Percentiles rank a stretch among this genome's conserved stretches.
These are phyloP conservation scores for Naegleria lovaniensis DNA, from an alignment of 208 protist genomes.

Conservation along the genomic window DNA sequence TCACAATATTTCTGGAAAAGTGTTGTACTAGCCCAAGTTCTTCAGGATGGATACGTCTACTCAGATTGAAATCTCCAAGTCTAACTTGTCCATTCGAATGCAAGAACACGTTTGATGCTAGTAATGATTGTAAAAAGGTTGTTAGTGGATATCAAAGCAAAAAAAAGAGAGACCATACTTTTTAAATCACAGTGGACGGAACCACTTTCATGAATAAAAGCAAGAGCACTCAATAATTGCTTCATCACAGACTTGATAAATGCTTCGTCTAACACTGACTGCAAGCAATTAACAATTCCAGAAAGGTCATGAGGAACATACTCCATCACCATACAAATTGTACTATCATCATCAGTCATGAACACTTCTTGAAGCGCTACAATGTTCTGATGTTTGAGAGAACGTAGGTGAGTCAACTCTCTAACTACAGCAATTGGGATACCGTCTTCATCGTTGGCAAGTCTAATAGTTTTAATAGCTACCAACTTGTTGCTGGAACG, in stretches of 20 bases:
- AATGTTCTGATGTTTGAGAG: constrained; percentile 25
- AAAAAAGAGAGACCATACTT: neutral
- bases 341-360: neutral
- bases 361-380: neutral
- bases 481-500: neutral
- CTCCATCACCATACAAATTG: constrained; percentile 2
- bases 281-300: neutral
- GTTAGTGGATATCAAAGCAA: neutral
- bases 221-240: constrained; percentile 1
- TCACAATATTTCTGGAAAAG: constrained; percentile 38
- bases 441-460: constrained; percentile 11
- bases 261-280: neutral
- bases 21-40: constrained; percentile 36
- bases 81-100: constrained; percentile 31
- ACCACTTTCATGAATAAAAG: neutral
- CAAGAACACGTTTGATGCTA: constrained; percentile 4
- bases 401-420: constrained; percentile 1
- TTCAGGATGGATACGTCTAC: constrained; percentile 43
- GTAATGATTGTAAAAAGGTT: neutral
- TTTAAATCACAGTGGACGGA: constrained; percentile 6
- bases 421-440: neutral
- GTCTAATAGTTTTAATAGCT: neutral
- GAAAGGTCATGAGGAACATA: constrained; percentile 28
- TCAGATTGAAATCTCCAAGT: constrained; percentile 76
- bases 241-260: neutral